Base-by-base conservation (phyloP, 1,139 yeast species). In the Geotrichum carabidarum region DNA sequence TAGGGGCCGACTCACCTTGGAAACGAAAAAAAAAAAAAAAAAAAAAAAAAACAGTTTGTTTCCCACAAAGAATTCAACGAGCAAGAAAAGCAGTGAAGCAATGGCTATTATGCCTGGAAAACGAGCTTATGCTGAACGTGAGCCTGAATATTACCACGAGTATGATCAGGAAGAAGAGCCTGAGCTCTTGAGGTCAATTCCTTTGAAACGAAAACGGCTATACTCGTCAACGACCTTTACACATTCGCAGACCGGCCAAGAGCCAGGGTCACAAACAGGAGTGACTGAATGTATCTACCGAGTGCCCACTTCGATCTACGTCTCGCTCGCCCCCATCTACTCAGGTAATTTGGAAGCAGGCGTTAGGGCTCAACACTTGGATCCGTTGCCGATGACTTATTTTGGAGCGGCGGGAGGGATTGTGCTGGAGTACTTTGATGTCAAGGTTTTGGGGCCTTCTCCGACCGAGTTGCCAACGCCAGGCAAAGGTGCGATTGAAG, bases 321-420 rank as follows among this genome's bases (percentile, higher is more conserved):
- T 90, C 3, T 88, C 96, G 4, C 71, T 93, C 54, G 96, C 98
- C 9, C 98, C 99, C 53, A 74, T 81, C 58, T 86, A 82, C 70
- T 68, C 83, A 48, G 74, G 76, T 51, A 76, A 78, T 51, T 95
- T 96, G 5, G 68, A 83, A 36, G 81, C 81, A 57, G 99, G 98
- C 36, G 78, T 91, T 60, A 82, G 83, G 68, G 77, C 83, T 42
- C 97, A 91, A 72, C 98, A 93, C 71, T 74, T 93, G 62, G 96
- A 93, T 67, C 91, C 94, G 4, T 75, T 93, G 71, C 74, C 93
- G 40, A 88, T 93, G 96, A 82, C 86, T 47, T 89, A 86, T 68
- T 84, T 81, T 63, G 73, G 81, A 15, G 78, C 82, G 42, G 86
- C 86, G 2, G 79, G 81, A 48, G 99, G 99, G 18, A 91, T 93